Conservation (phyloP, 192 early-diverging fungal species). For the Allomyces macrogynus region DNA sequence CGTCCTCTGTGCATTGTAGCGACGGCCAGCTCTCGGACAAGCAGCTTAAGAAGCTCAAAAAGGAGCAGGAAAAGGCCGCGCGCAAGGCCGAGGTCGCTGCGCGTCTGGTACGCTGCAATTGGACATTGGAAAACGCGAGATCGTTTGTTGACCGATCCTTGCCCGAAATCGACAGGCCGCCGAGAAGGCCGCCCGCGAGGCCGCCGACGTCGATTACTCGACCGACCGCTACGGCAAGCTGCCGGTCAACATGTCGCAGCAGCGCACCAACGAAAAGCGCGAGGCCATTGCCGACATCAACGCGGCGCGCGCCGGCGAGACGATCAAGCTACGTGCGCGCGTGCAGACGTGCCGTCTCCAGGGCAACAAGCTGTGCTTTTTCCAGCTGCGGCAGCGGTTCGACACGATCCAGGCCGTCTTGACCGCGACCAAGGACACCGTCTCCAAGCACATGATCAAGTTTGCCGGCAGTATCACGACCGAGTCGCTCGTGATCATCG, state of each 20-base stretch:
- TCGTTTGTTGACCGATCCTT: no score
- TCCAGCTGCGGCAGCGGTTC: conserved; percentile 69
- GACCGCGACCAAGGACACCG: conserved; percentile 34
- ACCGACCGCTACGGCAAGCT: conserved; percentile 67
- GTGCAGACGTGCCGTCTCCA: conserved; percentile 72
- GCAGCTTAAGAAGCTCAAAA: conserved; percentile 82
- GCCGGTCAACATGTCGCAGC: conserved; percentile 65
- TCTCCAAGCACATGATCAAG: conserved; percentile 95
- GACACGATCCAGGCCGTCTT: conserved; percentile 81
- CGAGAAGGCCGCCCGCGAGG: conserved; percentile 43
- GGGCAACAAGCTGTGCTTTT: conserved; percentile 77
- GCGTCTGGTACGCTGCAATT: conserved; percentile 6
- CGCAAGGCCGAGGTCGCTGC: conserved; percentile 42
- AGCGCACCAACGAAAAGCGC: conserved; percentile 43
- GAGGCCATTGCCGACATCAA: conserved; percentile 45
- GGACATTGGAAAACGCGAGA: no score
- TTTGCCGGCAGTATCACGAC: conserved; percentile 56
- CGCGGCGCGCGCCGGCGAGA: conserved; percentile 41
- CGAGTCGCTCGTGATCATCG: conserved; percentile 80
- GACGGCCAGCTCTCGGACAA: conserved; percentile 80
- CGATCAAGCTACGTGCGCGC: conserved; percentile 66
- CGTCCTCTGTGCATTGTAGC: conserved; percentile 5
- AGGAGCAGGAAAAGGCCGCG: conserved; percentile 68
- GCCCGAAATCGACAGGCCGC: conserved; percentile 27
- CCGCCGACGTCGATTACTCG: conserved; percentile 49